Evolutionary conservation across 1,284 basidiomycete species (phyloP), one percentile per base, ranked within the genome.

Genomic region (Boletus sp.): DNA sequence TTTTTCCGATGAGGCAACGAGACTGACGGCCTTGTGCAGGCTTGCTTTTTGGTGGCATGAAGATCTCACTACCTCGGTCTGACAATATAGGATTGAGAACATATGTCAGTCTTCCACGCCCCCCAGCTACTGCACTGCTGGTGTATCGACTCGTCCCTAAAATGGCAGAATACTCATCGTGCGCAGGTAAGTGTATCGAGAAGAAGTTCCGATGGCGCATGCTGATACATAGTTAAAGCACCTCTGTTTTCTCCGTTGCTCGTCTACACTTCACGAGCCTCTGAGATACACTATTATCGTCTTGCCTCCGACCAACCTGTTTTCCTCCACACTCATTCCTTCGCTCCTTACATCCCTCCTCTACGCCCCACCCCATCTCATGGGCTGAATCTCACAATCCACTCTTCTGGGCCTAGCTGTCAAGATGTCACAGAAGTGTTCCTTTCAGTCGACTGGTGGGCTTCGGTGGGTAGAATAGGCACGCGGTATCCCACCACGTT

Each of bases 261-360:
- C 9, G 74, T 80, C 33, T 84, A 88, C 58, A 76, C 75, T 0
- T 84, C 88, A 0, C 77, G 79, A 51, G 66, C 76, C 2, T 74
- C 78, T 31, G 93, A 96, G 74, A 80, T 81, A 0, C 88, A 92
- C 61, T 92, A 88, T 67, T 86, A 86, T 67, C 81, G 85, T 11
- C 73, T 86, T 22, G 63, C 59, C 29, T 55, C 70, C 15, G 61
- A 70, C 22, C 76, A 73, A 33, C 75, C 77, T 0, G 74, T 86
- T 20, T 77, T 85, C 15, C 74, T 94, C 2, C 93, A 95, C 67
- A 83, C 86, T 0, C 93, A 96, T 70, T 70, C 79, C 2, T 75
- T 78, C 3, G 89, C 85, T 0, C 91, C 93, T 1, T 93, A 87
- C 63, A 70, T 88, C 11, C 61, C 72, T 59, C 31, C 62, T 55